These are phyloP conservation scores for Globisporangium uncinulatum DNA, from an alignment of 352 stramenopile species.

Conservation along the genomic window DNA sequence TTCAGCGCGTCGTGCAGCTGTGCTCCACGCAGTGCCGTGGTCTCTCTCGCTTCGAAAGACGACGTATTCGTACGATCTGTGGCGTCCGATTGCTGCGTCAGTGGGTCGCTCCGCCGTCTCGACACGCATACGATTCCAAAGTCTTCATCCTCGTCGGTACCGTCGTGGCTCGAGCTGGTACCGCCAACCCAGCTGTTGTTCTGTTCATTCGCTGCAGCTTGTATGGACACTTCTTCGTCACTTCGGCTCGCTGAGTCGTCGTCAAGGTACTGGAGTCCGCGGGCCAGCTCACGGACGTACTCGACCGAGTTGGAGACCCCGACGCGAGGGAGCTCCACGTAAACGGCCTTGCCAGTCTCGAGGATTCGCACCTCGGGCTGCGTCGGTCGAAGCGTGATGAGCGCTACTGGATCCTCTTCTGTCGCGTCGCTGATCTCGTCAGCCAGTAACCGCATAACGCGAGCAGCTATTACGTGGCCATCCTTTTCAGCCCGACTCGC, in stretches of 20 bases:
- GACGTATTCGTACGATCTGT: not conserved
- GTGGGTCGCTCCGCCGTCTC: constrained; percentile 23
- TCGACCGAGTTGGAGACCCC: constrained; percentile 46
- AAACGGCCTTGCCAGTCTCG: constrained; percentile 44
- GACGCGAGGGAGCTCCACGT: constrained; percentile 44
- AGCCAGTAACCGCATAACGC: constrained; percentile 51
- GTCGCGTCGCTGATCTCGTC: constrained; percentile 56
- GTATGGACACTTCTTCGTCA: not conserved
- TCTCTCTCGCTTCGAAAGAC: not conserved
- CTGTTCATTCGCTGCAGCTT: not conserved
- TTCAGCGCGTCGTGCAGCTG: constrained; percentile 43
- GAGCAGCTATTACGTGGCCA: constrained; percentile 34
- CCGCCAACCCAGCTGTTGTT: constrained; percentile 1
- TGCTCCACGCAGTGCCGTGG: constrained; percentile 8
- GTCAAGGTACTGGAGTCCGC: constrained; percentile 49
- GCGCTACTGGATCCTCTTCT: constrained; percentile 45
- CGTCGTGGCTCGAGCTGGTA: constrained; percentile 17
- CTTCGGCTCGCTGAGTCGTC: not conserved
- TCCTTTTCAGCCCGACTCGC: constrained; percentile 35
- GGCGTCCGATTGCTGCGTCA: not conserved
- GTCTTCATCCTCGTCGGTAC: constrained; percentile 30
- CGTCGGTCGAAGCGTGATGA: constrained; percentile 47
- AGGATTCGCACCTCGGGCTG: constrained; percentile 51
- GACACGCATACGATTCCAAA: constrained; percentile 22
- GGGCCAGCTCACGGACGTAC: constrained; percentile 65